Percentiles rank a stretch among this genome's conserved stretches.
These are phyloP conservation scores for Linaria vulgaris DNA, from an alignment of 257 asterid species.

Conservation along the genomic window DNA sequence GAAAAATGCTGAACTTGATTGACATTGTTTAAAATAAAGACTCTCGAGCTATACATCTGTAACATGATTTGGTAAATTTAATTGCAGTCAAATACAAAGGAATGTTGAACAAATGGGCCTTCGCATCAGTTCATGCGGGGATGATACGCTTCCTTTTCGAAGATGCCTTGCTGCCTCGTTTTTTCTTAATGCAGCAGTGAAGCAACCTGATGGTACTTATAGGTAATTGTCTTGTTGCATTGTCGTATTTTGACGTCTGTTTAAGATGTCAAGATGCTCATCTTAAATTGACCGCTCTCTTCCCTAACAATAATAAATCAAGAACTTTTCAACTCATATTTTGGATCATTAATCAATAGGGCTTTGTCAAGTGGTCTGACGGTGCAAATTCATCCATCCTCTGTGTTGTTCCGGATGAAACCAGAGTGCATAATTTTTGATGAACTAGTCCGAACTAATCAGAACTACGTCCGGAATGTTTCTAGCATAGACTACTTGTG, in stretches of 20 bases:
- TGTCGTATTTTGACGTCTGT: not conserved
- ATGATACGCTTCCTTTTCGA: conserved; percentile 67
- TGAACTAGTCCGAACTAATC: conserved; percentile 73
- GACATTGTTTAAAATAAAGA: not conserved
- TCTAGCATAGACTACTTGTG: conserved; percentile 80
- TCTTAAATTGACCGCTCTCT: conserved; percentile 2
- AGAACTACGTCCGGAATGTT: conserved; percentile 73
- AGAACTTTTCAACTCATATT: not conserved
- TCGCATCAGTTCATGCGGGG: conserved; percentile 72
- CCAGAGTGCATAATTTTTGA: conserved; percentile 87
- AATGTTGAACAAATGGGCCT: conserved; percentile 87
- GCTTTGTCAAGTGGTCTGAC: conserved; percentile 76
- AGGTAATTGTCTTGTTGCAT: conserved; percentile 43
- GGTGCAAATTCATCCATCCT: conserved; percentile 91
- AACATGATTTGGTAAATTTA: conserved; percentile 23
- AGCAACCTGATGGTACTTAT: conserved; percentile 90
- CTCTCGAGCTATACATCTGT: conserved; percentile 1
- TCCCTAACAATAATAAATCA: not conserved
- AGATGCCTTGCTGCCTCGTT: conserved; percentile 92
- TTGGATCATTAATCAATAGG: conserved; percentile 47
- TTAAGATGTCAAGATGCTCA: conserved; percentile 13
- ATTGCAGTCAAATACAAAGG: conserved; percentile 70
- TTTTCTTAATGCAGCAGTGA: conserved; percentile 92
- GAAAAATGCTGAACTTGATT: not conserved
- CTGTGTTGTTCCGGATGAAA: conserved; percentile 69